These are phyloP conservation scores for Pinus tabuliformis DNA, from an alignment of 75 land plant species.

Conservation along the genomic window DNA sequence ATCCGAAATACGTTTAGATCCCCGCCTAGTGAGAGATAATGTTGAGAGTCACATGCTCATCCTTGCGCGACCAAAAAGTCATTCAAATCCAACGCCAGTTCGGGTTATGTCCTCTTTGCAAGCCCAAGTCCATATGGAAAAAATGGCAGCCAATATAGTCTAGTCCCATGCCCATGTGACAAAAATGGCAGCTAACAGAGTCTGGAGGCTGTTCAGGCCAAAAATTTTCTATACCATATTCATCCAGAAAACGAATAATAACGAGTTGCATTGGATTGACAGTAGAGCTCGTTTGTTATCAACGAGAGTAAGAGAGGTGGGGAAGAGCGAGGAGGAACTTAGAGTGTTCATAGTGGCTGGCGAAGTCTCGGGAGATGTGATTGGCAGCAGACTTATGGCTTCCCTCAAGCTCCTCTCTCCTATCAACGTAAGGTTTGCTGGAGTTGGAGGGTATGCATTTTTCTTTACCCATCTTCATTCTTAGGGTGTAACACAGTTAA, in stretches of 20 bases:
- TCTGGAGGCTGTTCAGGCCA: background rate
- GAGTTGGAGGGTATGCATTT: slow-evolving; percentile 83
- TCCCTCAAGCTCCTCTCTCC: slow-evolving; percentile 68
- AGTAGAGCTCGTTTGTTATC: background rate
- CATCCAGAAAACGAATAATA: background rate
- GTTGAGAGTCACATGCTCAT: too few relatives aligned
- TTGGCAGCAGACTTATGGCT: slow-evolving; percentile 78
- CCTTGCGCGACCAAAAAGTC: too few relatives aligned
- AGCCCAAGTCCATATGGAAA: background rate
- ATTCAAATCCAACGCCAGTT: too few relatives aligned
- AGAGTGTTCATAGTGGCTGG: slow-evolving; percentile 90
- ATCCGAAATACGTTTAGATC: too few relatives aligned
- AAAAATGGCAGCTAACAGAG: background rate
- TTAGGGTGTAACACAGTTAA: background rate
- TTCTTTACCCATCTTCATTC: background rate
- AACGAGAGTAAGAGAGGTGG: slow-evolving; percentile 28
- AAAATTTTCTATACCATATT: background rate
- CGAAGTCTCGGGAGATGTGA: slow-evolving; percentile 88
- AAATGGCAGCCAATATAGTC: background rate
- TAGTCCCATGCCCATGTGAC: too few relatives aligned
- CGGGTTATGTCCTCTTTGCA: background rate
- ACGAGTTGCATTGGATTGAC: background rate
- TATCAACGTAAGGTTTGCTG: slow-evolving; percentile 63
- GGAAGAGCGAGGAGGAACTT: slow-evolving; percentile 53
- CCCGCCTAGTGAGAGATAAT: too few relatives aligned